phyloP scores from a whole-genome alignment of 176 grass and related monocot genomes.

The Leersia perrieri region DNA sequence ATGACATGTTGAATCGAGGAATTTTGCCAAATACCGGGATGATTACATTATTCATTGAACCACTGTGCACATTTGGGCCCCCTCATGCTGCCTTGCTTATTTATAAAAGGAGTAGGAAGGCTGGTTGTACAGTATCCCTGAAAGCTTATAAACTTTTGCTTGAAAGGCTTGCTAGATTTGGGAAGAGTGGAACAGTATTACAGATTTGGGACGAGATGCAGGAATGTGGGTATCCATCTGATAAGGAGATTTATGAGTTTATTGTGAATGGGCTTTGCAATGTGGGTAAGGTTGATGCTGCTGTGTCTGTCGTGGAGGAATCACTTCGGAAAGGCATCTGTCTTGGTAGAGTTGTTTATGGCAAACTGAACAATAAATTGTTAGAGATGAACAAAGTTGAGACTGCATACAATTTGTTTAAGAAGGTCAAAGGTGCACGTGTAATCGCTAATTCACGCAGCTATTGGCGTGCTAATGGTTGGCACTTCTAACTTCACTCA shows the following conservation, averaged over 20 bases:
- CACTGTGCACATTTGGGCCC: slow-evolving; percentile 74
- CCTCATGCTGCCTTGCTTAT: slow-evolving; percentile 80
- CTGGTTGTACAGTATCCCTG: slow-evolving; percentile 68
- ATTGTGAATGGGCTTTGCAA: slow-evolving; percentile 90
- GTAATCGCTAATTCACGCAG: slow-evolving; percentile 47
- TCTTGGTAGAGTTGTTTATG: slow-evolving; percentile 63
- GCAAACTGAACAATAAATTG: slow-evolving; percentile 81
- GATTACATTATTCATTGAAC: slow-evolving; percentile 69
- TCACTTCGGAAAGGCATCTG: slow-evolving; percentile 69
- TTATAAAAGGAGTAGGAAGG: slow-evolving; percentile 78
- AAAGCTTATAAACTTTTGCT: slow-evolving; percentile 92
- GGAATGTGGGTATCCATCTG: slow-evolving; percentile 52
- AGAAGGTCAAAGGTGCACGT: slow-evolving; percentile 63
- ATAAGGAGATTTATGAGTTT: slow-evolving; percentile 80
- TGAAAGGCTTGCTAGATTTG: slow-evolving; percentile 72
- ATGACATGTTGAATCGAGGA: slow-evolving; percentile 62
- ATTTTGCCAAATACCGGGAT: slow-evolving; percentile 62
- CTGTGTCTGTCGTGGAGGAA: slow-evolving; percentile 74
- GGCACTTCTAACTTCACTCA: slow-evolving; percentile 47
- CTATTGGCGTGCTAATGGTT: slow-evolving; percentile 84
- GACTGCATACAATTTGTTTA: slow-evolving; percentile 68
- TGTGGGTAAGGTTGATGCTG: slow-evolving; percentile 81
- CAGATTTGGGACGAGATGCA: slow-evolving; percentile 90
- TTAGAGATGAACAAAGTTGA: slow-evolving; percentile 86
- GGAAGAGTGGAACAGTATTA: slow-evolving; percentile 71